These are phyloP conservation scores for Lanmaoa rubissima DNA, from an alignment of 768 basidiomycete species.

Conservation along the genomic window DNA sequence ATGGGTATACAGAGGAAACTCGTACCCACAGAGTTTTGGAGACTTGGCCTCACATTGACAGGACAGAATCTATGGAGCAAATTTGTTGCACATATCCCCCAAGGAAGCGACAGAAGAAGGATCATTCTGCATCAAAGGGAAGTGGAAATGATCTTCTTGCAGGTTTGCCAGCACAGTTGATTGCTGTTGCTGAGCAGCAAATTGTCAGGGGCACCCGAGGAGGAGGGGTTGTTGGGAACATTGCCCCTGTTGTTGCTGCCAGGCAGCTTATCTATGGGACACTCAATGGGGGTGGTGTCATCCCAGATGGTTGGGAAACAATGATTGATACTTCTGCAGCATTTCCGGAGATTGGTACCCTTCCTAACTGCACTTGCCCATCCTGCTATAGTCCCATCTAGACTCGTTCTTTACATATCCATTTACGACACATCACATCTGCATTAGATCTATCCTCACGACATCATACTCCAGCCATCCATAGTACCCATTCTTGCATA, in stretches of 20 bases:
- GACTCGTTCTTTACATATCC: background rate
- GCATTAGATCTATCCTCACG: background rate
- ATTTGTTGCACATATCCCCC: background rate
- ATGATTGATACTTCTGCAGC: slow-evolving; percentile 24
- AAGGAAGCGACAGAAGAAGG: slow-evolving; percentile 17
- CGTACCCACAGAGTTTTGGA: slow-evolving; percentile 33
- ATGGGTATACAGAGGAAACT: slow-evolving; percentile 23
- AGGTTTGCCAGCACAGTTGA: slow-evolving; percentile 37
- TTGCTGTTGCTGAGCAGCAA: slow-evolving; percentile 49
- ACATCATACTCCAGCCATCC: background rate
- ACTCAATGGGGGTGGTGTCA: slow-evolving; percentile 24
- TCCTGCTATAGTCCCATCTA: slow-evolving; percentile 45
- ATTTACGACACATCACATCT: background rate
- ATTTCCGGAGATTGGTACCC: slow-evolving; percentile 15
- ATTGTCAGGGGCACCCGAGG: slow-evolving; percentile 45
- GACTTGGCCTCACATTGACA: slow-evolving; percentile 38
- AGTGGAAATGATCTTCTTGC: slow-evolving; percentile 1
- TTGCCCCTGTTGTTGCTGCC: slow-evolving; percentile 44
- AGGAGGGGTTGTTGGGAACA: slow-evolving; percentile 53
- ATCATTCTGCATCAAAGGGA: background rate
- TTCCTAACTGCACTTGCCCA: slow-evolving; percentile 42
- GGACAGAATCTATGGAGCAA: background rate
- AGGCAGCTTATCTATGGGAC: slow-evolving; percentile 44
- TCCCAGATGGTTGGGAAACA: slow-evolving; percentile 45
- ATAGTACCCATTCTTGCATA: background rate